Evolutionary conservation across 441 rosid genomes (phyloP), one percentile per base, ranked within the genome.

Genomic region (Eruca vesicaria): DNA sequence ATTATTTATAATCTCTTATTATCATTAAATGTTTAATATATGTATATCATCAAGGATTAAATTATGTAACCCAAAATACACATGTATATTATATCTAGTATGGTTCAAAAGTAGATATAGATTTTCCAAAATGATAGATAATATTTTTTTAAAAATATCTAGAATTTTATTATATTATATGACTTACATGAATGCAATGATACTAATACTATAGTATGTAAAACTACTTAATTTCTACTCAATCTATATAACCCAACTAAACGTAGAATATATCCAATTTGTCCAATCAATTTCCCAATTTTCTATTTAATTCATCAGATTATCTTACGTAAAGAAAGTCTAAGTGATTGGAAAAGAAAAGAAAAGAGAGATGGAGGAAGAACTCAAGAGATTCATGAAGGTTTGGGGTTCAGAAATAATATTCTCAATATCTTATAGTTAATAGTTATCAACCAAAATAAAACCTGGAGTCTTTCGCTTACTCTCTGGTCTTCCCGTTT

Each of bases 371-470:
- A 70, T 83, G 82, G 82, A 78, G 5, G 80, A 68, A 18, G 83
- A 83, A 60, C 14, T 79, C 53, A 72, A 70, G 66, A 84, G 7
- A 33, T 74, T 83, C 4, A 62, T 81, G 29, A 59, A 32, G 18
- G 80, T 75, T 6, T 83, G 87, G 84, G 10, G 74, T 23, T 65
- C 62, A 21, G 71, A 68, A 33, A 23, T 85, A 14, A 43, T 73
- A n/a, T n/a, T n/a, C 28, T 79, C 78, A 23, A 23, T 23, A 23
- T 23, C n/a, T n/a, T n/a, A n/a, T n/a, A n/a, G n/a, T n/a, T n/a
- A n/a, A n/a, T n/a, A n/a, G n/a, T n/a, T n/a, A n/a, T n/a, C n/a
- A n/a, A n/a, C n/a, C n/a, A n/a, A n/a, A n/a, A n/a, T n/a, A n/a
- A n/a, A n/a, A n/a, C n/a, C n/a, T n/a, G n/a, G n/a, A n/a, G n/a